A percentile compares a stretch with the other conserved stretches of the same genome.
Conservation (phyloP, 306 rosid species). For the Vigna hirtella region DNA sequence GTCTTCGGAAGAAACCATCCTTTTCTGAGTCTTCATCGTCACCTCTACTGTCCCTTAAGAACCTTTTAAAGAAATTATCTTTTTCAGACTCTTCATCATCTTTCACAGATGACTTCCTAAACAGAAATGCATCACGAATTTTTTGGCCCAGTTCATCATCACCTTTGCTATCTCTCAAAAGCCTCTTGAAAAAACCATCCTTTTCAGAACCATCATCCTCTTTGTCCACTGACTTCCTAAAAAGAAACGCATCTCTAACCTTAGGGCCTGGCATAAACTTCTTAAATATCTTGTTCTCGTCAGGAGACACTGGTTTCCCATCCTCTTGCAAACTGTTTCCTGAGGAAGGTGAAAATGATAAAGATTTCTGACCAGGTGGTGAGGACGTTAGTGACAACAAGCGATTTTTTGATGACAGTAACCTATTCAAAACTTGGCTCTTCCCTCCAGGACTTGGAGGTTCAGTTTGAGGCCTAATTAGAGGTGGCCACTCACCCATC, state of each 20-base stretch:
- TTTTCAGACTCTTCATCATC: conserved; percentile 79
- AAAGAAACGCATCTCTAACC: conserved; percentile 89
- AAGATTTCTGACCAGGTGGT: conserved; percentile 72
- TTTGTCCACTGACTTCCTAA: conserved; percentile 88
- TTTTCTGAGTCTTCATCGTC: conserved; percentile 68
- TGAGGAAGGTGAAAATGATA: conserved; percentile 69
- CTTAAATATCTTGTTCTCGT: conserved; percentile 84
- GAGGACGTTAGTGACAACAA: conserved; percentile 80
- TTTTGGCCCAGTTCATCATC: conserved; percentile 82
- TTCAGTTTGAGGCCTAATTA: conserved; percentile 67
- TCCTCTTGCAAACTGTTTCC: conserved; percentile 70
- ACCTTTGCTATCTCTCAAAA: conserved; percentile 84
- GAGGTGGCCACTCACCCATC: conserved; percentile 94
- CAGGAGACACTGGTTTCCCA: conserved; percentile 63
- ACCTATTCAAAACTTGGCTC: conserved; percentile 80
- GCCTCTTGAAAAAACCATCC: conserved; percentile 96
- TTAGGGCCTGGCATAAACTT: conserved; percentile 87
- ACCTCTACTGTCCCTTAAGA: conserved; percentile 70
- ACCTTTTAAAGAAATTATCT: conserved; percentile 84
- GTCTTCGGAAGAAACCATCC: conserved; percentile 85
- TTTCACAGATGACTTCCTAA: conserved; percentile 85
- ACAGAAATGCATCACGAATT: conserved; percentile 76
- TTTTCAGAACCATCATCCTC: conserved; percentile 87
- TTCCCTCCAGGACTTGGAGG: conserved; percentile 71
- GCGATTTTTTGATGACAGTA: conserved; percentile 82